Evolutionary conservation across 1,284 basidiomycete genomes (phyloP).

Genomic region (Sanghuangporus baumii): DNA sequence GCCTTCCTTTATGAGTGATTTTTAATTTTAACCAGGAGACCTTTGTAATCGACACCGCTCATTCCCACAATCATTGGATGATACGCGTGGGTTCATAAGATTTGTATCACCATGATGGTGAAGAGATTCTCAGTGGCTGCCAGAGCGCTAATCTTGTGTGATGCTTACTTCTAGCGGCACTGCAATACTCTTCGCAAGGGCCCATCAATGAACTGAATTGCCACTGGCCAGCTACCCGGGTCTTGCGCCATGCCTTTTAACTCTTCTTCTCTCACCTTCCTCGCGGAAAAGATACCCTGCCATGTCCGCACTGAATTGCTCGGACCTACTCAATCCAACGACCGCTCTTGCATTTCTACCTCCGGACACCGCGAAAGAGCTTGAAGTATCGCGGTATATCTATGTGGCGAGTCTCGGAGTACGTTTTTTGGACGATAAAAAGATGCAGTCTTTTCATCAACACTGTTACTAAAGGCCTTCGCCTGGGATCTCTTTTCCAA

Average conservation of each 20-base stretch:
- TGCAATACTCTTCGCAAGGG: no score
- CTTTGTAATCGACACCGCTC: neutral
- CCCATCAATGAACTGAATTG: no score
- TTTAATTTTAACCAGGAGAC: neutral
- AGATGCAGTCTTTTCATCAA: neutral
- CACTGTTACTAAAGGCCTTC: slow-evolving; percentile 20
- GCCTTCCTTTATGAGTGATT: neutral
- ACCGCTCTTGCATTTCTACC: slow-evolving; percentile 22
- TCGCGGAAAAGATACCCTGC: neutral
- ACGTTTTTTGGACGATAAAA: neutral
- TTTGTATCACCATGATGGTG: neutral
- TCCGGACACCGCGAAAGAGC: slow-evolving; percentile 18
- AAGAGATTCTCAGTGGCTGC: neutral
- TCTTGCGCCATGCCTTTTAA: no score
- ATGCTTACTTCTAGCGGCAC: no score
- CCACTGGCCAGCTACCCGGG: no score
- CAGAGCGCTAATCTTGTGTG: neutral
- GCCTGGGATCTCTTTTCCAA: slow-evolving; percentile 27
- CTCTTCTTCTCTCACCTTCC: neutral
- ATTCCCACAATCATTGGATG: neutral
- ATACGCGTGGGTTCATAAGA: neutral
- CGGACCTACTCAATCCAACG: slow-evolving; percentile 18
- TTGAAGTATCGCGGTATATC: slow-evolving; percentile 19
- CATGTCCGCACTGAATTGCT: neutral
- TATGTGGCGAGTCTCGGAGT: slow-evolving; percentile 19